Percentiles rank a stretch among this genome's conserved stretches.
These are phyloP conservation scores for Wallacemonas rigidus DNA, from an alignment of 208 protist genomes.

Conservation along the genomic window DNA sequence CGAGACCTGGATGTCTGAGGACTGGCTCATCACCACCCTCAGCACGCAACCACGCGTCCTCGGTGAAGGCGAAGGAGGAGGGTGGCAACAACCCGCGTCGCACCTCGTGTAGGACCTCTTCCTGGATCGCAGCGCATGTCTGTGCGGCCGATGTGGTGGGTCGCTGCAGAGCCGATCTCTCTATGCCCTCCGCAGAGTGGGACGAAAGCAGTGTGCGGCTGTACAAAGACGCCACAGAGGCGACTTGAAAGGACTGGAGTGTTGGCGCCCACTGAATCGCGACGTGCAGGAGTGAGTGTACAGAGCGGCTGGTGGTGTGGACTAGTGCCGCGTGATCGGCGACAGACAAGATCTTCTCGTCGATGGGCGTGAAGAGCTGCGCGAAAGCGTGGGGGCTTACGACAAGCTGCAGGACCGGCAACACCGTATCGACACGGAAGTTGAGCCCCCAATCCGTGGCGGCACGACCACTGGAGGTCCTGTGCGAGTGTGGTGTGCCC, in stretches of 20 bases:
- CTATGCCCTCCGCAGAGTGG: not conserved
- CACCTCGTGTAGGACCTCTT: not conserved
- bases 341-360: not conserved
- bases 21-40: not conserved
- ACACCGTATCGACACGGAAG: conserved; percentile 17
- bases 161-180: not conserved
- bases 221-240: conserved; percentile 16
- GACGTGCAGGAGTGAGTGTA: not conserved
- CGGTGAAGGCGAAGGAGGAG: not conserved
- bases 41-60: too few relatives aligned
- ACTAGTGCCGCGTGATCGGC: too few relatives aligned
- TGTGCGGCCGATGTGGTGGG: not conserved
- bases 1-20: not conserved
- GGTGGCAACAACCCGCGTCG: not conserved
- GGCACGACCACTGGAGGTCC: not conserved
- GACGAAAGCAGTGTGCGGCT: conserved; percentile 6
- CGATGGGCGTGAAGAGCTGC: not conserved
- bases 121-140: not conserved
- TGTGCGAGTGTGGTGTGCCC: not conserved
- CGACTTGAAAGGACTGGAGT: conserved; percentile 17
- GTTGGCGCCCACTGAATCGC: conserved; percentile 3
- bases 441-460: not conserved
- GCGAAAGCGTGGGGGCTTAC: not conserved
- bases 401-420: conserved; percentile 19
- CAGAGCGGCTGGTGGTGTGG: too few relatives aligned